Conservation (phyloP, 306 rosid species). For the Malus asiatica region DNA sequence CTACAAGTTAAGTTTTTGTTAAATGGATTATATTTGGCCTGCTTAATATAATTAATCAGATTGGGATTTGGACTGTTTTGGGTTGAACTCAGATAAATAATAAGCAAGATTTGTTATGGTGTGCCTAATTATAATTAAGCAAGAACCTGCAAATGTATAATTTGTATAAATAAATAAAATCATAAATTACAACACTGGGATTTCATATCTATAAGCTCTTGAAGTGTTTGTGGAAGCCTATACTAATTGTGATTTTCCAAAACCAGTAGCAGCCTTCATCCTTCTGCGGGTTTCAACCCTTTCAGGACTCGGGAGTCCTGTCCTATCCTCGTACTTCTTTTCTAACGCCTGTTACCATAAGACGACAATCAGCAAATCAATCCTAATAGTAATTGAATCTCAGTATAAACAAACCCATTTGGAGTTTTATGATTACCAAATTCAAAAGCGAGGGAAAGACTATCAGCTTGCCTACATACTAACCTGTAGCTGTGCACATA, state of each 20-base stretch:
- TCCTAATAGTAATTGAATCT: background rate
- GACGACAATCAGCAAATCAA: background rate
- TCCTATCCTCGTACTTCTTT: constrained; percentile 54
- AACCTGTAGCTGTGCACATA: constrained; percentile 61
- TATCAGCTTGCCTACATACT: constrained; percentile 18
- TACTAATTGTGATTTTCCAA: constrained; percentile 47
- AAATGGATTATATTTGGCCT: background rate
- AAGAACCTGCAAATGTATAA: background rate
- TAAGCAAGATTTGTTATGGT: background rate
- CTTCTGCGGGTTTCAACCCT: constrained; percentile 44
- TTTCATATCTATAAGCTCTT: constrained; percentile 17
- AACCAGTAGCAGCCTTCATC: constrained; percentile 57
- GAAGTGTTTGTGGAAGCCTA: constrained; percentile 3
- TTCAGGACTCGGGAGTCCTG: constrained; percentile 78
- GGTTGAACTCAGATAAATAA: background rate
- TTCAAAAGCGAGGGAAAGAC: background rate
- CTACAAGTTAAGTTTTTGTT: background rate
- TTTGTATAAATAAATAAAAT: background rate
- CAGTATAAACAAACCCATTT: background rate
- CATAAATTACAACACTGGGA: background rate
- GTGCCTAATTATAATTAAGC: background rate
- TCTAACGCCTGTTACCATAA: constrained; percentile 59
- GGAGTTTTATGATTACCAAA: background rate
- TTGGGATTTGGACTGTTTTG: background rate
- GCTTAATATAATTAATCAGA: background rate